A percentile compares a stretch with the other conserved stretches of the same genome.
Conservation (phyloP, 768 basidiomycete genomes). For the Panaeolus papilionaceus region DNA sequence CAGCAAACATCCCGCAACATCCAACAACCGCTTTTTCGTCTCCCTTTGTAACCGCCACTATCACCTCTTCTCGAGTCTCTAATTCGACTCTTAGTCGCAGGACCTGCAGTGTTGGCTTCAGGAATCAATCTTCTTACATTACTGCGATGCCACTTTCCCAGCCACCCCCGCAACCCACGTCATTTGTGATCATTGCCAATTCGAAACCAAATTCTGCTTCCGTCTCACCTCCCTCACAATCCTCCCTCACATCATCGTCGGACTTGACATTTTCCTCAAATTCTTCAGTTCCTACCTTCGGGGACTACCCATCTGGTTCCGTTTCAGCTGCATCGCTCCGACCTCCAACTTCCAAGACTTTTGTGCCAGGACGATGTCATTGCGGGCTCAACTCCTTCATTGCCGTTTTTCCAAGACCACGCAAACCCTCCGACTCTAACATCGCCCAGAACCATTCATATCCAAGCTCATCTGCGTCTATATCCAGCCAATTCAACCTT, state of each 20-base stretch:
- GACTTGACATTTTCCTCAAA: neutral
- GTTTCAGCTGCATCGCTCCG: neutral
- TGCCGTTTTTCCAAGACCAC: constrained; percentile 27
- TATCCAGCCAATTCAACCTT: neutral
- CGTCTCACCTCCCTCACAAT: neutral
- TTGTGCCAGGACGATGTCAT: constrained; percentile 32
- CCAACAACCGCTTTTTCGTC: neutral
- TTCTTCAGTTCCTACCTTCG: neutral
- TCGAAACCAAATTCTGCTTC: neutral
- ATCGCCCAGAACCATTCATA: neutral
- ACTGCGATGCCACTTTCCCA: neutral
- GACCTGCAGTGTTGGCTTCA: neutral
- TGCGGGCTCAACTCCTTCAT: constrained; percentile 32
- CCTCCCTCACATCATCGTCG: neutral
- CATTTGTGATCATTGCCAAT: neutral
- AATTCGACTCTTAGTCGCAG: neutral
- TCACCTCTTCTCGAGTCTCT: neutral
- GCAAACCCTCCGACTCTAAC: constrained; percentile 14
- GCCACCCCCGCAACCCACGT: neutral
- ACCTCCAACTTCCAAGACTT: constrained; percentile 20
- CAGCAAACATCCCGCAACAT: neutral
- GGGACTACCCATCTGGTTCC: neutral
- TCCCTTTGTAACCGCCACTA: neutral
- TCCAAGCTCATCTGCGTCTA: neutral
- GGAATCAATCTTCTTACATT: neutral